These are phyloP conservation scores for Suillus occidentalis DNA, from an alignment of 768 basidiomycete genomes.

Conservation along the genomic window DNA sequence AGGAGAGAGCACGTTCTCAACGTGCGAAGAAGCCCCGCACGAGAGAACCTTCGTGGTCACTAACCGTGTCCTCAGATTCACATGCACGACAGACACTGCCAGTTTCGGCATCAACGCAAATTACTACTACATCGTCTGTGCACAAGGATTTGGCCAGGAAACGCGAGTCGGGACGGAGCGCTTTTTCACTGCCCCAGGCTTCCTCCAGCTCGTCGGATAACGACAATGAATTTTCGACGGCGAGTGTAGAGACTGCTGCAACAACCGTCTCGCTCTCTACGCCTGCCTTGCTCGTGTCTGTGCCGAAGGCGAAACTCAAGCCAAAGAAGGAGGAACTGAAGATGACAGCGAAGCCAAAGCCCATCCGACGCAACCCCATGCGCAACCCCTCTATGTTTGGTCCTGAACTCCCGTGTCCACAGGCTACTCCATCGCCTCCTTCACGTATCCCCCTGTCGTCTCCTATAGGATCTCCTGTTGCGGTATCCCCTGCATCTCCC, in stretches of 20 bases:
- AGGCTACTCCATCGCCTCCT: constrained; percentile 32
- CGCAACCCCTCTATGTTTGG: constrained; percentile 70
- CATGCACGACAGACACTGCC: constrained; percentile 19
- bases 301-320: constrained; percentile 16
- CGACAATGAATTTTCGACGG: constrained; percentile 34
- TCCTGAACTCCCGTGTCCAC: constrained; percentile 55
- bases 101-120: constrained; percentile 18
- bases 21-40: constrained; percentile 62
- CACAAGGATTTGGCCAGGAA: constrained; percentile 9
- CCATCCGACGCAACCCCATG: constrained; percentile 43
- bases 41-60: constrained; percentile 33
- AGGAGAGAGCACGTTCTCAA: constrained; percentile 62
- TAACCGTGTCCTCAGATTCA: constrained; percentile 24
- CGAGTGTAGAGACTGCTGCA: constrained; percentile 31
- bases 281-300: constrained; percentile 18
- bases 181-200: constrained; percentile 20
- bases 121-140: constrained; percentile 20
- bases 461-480: constrained; percentile 15
- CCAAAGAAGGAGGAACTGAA: constrained; percentile 16
- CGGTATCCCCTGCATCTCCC: constrained; percentile 8
- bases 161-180: constrained; percentile 21
- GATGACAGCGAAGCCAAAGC: constrained; percentile 25
- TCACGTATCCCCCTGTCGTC: constrained; percentile 32
- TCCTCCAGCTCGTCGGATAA: constrained; percentile 30
- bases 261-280: constrained; percentile 26